phyloP scores from a whole-genome alignment of 768 basidiomycete genomes.

The Xerocomellus intermedius region DNA sequence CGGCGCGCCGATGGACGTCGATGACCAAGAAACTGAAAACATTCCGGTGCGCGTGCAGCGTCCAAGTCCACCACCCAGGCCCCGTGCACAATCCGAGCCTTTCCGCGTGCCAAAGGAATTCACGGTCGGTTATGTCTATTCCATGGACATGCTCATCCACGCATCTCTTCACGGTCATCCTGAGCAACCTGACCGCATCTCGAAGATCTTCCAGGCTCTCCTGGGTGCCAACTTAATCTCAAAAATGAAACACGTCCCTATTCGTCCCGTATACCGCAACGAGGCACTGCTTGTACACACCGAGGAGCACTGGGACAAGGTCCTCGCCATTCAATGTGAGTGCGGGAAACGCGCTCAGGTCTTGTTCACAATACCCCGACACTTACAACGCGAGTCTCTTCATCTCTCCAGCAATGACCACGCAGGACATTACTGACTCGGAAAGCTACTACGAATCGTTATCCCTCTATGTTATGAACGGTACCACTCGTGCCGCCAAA shows the following conservation, averaged over 20 bases:
- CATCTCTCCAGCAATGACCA: slow-evolving; percentile 57
- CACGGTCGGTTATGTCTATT: slow-evolving; percentile 83
- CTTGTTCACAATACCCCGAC: neutral
- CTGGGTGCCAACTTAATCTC: slow-evolving; percentile 54
- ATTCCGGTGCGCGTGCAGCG: slow-evolving; percentile 5
- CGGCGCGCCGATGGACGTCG: slow-evolving; percentile 29
- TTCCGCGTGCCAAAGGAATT: slow-evolving; percentile 21
- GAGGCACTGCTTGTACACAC: slow-evolving; percentile 91
- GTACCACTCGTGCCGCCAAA: slow-evolving; percentile 80
- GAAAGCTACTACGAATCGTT: slow-evolving; percentile 84
- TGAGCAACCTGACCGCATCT: slow-evolving; percentile 74
- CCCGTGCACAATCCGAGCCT: slow-evolving; percentile 34
- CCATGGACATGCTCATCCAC: slow-evolving; percentile 84
- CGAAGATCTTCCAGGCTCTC: slow-evolving; percentile 67
- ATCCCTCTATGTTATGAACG: slow-evolving; percentile 87
- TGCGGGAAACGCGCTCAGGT: slow-evolving; percentile 13
- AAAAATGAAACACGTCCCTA: slow-evolving; percentile 77
- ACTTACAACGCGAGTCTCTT: slow-evolving; percentile 17
- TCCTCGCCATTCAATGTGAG: slow-evolving; percentile 80
- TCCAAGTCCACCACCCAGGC: slow-evolving; percentile 19
- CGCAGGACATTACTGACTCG: slow-evolving; percentile 72
- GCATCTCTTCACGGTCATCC: slow-evolving; percentile 70
- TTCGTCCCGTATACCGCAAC: slow-evolving; percentile 67
- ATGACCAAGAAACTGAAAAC: slow-evolving; percentile 14
- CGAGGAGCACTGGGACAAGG: slow-evolving; percentile 89